phyloP scores from a whole-genome alignment of 2,329 filamentous ascomycete species.

The Fusarium udum region DNA sequence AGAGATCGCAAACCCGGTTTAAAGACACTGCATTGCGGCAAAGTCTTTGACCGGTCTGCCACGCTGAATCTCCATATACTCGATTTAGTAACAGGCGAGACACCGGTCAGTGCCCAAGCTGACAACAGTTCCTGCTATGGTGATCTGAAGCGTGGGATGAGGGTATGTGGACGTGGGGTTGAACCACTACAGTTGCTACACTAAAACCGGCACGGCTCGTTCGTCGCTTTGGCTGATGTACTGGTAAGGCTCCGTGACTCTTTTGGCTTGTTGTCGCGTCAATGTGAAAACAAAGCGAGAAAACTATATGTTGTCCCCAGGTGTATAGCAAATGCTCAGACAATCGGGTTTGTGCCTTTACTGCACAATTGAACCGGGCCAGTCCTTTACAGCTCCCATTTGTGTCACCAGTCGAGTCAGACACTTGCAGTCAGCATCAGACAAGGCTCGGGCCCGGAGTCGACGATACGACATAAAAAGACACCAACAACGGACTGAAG shows the following conservation, averaged over 20 bases:
- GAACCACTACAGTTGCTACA: neutral
- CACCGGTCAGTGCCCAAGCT: constrained; percentile 36
- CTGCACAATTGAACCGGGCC: neutral
- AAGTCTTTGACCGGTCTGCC: constrained; percentile 1
- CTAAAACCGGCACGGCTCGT: constrained; percentile 5
- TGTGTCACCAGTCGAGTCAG: neutral
- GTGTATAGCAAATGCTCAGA: neutral
- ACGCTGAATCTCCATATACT: constrained; percentile 3
- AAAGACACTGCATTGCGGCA: constrained; percentile 24
- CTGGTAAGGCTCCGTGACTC: constrained; percentile 7
- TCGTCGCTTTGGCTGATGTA: neutral
- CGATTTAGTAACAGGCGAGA: neutral
- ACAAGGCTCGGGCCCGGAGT: neutral
- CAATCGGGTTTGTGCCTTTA: neutral
- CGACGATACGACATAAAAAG: neutral
- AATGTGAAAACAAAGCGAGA: constrained; percentile 26
- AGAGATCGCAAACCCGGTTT: constrained; percentile 13
- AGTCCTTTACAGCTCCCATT: neutral
- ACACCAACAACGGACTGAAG: neutral
- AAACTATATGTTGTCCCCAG: constrained; percentile 7
- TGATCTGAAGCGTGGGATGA: constrained; percentile 6
- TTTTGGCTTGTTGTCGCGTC: constrained; percentile 28
- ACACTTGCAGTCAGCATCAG: neutral
- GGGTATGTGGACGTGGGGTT: constrained; percentile 14
- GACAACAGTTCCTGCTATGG: neutral